Evolutionary conservation across 805 yeast genomes (phyloP).

Genomic region (Teunomyces lycoperdinae): DNA sequence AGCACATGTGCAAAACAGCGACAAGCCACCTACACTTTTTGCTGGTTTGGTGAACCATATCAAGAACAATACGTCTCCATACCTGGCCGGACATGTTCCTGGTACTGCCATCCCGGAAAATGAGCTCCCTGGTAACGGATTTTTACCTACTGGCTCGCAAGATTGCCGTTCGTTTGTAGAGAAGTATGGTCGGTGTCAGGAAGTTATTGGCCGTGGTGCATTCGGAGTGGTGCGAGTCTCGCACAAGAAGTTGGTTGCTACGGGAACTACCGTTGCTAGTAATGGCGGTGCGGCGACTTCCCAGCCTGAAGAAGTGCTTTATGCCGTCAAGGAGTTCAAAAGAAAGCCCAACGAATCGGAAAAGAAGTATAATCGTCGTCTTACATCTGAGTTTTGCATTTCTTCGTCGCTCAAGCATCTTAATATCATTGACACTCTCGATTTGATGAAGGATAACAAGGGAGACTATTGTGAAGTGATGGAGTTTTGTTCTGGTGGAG

Average conservation of each 20-base stretch:
- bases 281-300: conserved; percentile 2
- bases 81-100: conserved; percentile 7
- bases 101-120: neutral
- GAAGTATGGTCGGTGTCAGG: conserved; percentile 93
- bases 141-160: neutral
- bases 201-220: conserved; percentile 89
- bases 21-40: conserved; percentile 66
- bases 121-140: neutral
- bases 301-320: conserved; percentile 45
- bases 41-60: conserved; percentile 67
- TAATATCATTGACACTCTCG: conserved; percentile 75
- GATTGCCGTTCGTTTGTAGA: conserved; percentile 67
- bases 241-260: conserved; percentile 54
- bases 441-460: conserved; percentile 74
- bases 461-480: conserved; percentile 82
- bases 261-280: neutral
- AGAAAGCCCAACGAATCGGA: conserved; percentile 58
- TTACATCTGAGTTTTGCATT: conserved; percentile 81
- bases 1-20: conserved; percentile 13
- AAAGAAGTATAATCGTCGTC: conserved; percentile 64
- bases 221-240: conserved; percentile 91
- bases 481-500: conserved; percentile 85
- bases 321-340: conserved; percentile 86
- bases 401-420: conserved; percentile 74
- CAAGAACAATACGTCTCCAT: conserved; percentile 23